Percentiles rank a stretch among this genome's conserved stretches.
Conservation (phyloP, 2,329 filamentous ascomycete genomes). For the Phialophora chinensis region DNA sequence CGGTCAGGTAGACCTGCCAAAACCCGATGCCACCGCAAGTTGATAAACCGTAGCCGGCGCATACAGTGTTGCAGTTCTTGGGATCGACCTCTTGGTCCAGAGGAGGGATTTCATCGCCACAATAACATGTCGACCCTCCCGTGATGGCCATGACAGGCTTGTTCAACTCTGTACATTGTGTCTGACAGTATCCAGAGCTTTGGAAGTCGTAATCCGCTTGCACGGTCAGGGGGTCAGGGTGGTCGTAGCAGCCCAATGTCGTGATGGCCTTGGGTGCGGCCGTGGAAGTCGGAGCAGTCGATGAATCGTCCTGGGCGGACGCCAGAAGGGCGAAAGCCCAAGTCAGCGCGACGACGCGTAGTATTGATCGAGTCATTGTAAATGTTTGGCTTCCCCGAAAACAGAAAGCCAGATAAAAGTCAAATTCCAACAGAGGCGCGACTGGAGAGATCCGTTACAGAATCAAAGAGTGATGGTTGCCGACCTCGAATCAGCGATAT, state of each 20-base stretch:
- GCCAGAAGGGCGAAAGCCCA: conserved; percentile 26
- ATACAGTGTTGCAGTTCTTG: conserved; percentile 67
- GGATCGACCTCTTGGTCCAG: conserved; percentile 60
- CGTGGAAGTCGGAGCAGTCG: conserved; percentile 8
- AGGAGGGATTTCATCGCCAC: conserved; percentile 72
- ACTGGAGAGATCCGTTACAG: background rate
- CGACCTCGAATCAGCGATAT: background rate
- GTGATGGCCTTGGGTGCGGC: conserved; percentile 29
- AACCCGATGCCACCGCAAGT: conserved; percentile 69
- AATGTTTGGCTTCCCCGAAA: background rate
- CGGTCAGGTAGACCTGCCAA: conserved; percentile 61
- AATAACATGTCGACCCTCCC: conserved; percentile 70
- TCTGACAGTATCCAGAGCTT: conserved; percentile 61
- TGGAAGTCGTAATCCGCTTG: conserved; percentile 60
- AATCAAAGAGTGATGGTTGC: background rate
- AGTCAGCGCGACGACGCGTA: conserved; percentile 28
- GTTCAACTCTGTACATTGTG: conserved; percentile 56
- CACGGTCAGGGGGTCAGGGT: conserved; percentile 54
- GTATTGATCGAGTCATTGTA: conserved; percentile 33
- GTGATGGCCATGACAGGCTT: conserved; percentile 67
- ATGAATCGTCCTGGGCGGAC: conserved; percentile 30
- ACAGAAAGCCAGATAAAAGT: conserved; percentile 1
- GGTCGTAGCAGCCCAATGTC: conserved; percentile 53
- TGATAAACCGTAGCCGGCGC: conserved; percentile 66
- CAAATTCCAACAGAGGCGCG: conserved; percentile 10